These are phyloP conservation scores for Corrigiola litoralis DNA, from an alignment of 179 eudicot genomes.

Conservation along the genomic window DNA sequence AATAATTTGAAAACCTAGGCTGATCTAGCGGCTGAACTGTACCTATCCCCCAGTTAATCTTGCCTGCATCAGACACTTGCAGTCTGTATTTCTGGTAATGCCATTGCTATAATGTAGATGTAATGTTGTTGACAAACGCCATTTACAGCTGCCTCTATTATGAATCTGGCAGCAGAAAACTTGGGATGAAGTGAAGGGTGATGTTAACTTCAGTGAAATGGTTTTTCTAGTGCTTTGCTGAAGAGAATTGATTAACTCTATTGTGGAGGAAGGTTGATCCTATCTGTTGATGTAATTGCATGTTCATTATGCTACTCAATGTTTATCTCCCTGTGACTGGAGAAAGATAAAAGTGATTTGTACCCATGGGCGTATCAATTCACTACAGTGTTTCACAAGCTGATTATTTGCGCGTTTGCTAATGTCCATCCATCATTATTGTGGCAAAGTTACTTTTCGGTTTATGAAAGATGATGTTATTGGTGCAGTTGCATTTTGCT, in stretches of 20 bases:
- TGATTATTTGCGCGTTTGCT: neutral
- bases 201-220: too few species aligned
- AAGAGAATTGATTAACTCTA: neutral
- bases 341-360: too few species aligned
- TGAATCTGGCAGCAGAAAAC: neutral
- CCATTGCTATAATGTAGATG: neutral
- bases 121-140: neutral
- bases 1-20: neutral
- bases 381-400: too few species aligned
- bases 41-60: neutral
- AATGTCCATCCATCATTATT: neutral
- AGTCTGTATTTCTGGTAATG: neutral
- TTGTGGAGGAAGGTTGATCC: neutral
- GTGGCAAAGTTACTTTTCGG: conserved; percentile 1
- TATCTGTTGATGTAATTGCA: too few species aligned
- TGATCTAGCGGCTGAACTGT: neutral
- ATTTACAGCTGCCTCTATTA: conserved; percentile 2
- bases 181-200: neutral
- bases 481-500: neutral
- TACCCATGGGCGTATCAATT: too few species aligned
- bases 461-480: neutral
- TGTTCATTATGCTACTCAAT: neutral
- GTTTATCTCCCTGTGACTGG: neutral
- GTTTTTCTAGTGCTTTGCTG: neutral
- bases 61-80: conserved; percentile 6